Base-by-base conservation (phyloP, 306 rosid species). In the Trifolium pratense region DNA sequence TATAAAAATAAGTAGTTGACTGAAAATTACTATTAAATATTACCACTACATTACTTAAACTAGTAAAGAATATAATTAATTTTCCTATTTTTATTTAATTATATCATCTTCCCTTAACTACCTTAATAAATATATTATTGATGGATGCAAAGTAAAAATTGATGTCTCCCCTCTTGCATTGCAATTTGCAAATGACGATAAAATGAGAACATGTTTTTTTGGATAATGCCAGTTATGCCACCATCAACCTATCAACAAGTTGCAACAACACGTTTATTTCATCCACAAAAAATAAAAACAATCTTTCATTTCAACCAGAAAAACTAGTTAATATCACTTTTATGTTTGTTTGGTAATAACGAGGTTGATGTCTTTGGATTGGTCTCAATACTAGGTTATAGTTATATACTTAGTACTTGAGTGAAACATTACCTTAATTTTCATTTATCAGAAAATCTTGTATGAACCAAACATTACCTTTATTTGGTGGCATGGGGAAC, bases 361-460 rank as follows among this genome's bases (percentile, higher is more conserved):
- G 31, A 55, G 58, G 26, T 55, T 55, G n/a, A 21, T 55, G 61
- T 55, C 14, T 55, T 55, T 21, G 61, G n/a, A 15, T 59, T 29
- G 39, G 17, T 59, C 39, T 26, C 12, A 26, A 13, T 15, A 57
- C 62, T 13, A 23, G 37, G 39, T n/a, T n/a, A n/a, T 25, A 14
- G 37, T 57, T 58, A 56, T 56, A 56, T 23, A 56, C 1, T 9
- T 51, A 18, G 0, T 16, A 52, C 26, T 52, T 18, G 13, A 52
- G 7, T 52, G 58, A 52, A 51, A 52, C 58, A 52, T 1, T 52
- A 18, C 13, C 59, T 52, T 21, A 49, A 7, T 16, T 17, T 49
- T 49, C 56, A 6, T 17, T 49, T 16, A 52, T 18, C 29, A 10
- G 11, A 55, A 12, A 55, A 58, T 58, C 20, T 58, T 58, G 39